These are phyloP conservation scores for Knoxia roxburghii DNA, from an alignment of 257 asterid genomes.

Conservation along the genomic window DNA sequence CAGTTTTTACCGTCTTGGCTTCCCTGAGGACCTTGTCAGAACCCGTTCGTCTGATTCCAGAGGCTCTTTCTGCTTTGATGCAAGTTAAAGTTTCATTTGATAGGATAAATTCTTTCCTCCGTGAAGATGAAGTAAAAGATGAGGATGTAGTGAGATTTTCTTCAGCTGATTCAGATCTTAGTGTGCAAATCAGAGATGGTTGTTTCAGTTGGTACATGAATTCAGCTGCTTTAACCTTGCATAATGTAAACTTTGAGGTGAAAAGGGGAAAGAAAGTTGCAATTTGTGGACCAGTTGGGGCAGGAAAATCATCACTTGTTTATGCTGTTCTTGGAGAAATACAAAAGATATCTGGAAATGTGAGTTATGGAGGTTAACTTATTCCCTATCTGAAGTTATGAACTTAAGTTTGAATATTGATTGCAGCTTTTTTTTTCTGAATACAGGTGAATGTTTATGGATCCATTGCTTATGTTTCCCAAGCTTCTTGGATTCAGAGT, in stretches of 20 bases:
- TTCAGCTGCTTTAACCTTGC: constrained; percentile 23
- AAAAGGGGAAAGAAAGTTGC: constrained; percentile 52
- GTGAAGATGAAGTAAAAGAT: constrained; percentile 54
- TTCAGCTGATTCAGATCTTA: constrained; percentile 13
- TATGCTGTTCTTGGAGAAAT: constrained; percentile 63
- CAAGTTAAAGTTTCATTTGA: constrained; percentile 67
- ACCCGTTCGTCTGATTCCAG: constrained; percentile 58
- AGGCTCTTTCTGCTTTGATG: constrained; percentile 47
- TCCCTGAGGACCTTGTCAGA: constrained; percentile 56
- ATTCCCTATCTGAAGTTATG: no score
- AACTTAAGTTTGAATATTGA: neutral
- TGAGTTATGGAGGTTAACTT: constrained; percentile 21
- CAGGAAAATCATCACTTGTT: constrained; percentile 67
- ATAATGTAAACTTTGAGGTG: constrained; percentile 30
- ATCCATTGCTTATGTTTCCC: constrained; percentile 72
- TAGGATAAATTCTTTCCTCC: constrained; percentile 49
- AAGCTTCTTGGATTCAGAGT: constrained; percentile 74
- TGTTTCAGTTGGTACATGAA: constrained; percentile 57
- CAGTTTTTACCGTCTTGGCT: constrained; percentile 59
- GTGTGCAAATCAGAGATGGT: constrained; percentile 35
- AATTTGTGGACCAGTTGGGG: constrained; percentile 71
- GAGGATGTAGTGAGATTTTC: constrained; percentile 14
- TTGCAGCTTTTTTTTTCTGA: constrained; percentile 6
- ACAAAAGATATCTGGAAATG: constrained; percentile 56
- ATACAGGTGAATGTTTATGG: constrained; percentile 55